Conservation (phyloP, 176 grass and related monocot genomes). For the Carex myosuroides region DNA sequence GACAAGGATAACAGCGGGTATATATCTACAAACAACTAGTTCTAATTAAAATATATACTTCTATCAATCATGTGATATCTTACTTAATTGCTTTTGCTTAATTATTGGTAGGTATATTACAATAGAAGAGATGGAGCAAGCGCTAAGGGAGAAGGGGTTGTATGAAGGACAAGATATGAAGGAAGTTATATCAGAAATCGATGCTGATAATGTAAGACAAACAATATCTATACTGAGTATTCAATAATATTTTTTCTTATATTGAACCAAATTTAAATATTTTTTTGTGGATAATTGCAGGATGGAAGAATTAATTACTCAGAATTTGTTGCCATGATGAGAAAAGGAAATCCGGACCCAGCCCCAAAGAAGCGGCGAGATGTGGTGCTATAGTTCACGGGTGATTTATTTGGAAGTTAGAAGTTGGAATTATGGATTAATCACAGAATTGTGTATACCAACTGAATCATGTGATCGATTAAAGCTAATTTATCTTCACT, state of each 20-base stretch:
- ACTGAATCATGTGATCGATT: conserved; percentile 1
- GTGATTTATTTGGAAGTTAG: conserved; percentile 8
- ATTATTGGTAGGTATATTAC: conserved; percentile 47
- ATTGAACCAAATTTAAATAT: not conserved
- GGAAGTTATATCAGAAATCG: conserved; percentile 71
- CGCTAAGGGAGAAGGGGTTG: conserved; percentile 65
- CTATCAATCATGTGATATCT: not conserved
- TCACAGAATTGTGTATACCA: not conserved
- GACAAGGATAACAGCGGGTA: conserved; percentile 87
- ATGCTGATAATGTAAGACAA: conserved; percentile 68
- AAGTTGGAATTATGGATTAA: conserved; percentile 17
- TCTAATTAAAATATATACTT: not conserved
- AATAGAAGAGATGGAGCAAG: conserved; percentile 83
- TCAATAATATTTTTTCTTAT: not conserved
- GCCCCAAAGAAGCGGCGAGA: conserved; percentile 77
- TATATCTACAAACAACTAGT: not conserved
- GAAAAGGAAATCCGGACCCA: conserved; percentile 61
- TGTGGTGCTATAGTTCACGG: conserved; percentile 47
- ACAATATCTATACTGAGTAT: not conserved
- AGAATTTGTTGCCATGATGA: conserved; percentile 83
- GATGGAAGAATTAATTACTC: conserved; percentile 83
- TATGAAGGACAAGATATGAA: conserved; percentile 72
- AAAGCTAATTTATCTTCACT: conserved; percentile 11
- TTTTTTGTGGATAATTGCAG: conserved; percentile 20
- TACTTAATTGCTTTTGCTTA: not conserved